Percentiles rank a stretch among this genome's conserved stretches.
These are phyloP conservation scores for Gossypium trilobum DNA, from an alignment of 441 rosid genomes.

Conservation along the genomic window DNA sequence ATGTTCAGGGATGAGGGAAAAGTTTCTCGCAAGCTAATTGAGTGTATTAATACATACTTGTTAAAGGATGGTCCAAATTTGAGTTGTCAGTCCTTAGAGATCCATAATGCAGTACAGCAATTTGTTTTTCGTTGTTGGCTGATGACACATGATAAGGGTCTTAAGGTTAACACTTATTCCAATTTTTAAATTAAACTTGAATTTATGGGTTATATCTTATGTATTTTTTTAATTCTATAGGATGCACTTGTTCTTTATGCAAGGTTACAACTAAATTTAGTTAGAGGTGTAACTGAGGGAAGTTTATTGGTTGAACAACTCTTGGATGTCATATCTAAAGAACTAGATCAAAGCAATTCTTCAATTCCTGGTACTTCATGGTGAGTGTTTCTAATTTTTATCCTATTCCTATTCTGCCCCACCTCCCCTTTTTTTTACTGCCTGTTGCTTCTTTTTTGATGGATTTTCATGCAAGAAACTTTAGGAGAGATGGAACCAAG, in stretches of 20 bases:
- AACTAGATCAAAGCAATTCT: slow-evolving; percentile 68
- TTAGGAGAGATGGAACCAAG: slow-evolving; percentile 68
- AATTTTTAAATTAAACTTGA: slow-evolving; percentile 15
- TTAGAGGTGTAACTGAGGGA: slow-evolving; percentile 46
- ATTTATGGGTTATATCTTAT: neutral
- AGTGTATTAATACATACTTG: slow-evolving; percentile 71
- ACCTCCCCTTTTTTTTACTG: slow-evolving; percentile 6
- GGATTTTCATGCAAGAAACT: slow-evolving; percentile 16
- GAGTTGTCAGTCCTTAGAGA: slow-evolving; percentile 51
- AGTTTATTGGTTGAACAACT: slow-evolving; percentile 68
- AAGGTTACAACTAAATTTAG: slow-evolving; percentile 64
- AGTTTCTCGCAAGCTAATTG: slow-evolving; percentile 81
- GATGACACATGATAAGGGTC: slow-evolving; percentile 62
- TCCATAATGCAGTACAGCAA: slow-evolving; percentile 55
- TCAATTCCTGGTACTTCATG: slow-evolving; percentile 36
- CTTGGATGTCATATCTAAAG: slow-evolving; percentile 69
- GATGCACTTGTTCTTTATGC: slow-evolving; percentile 67
- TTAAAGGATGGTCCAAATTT: slow-evolving; percentile 85
- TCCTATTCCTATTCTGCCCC: neutral
- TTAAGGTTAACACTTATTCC: slow-evolving; percentile 45
- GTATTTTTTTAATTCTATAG: slow-evolving; percentile 30
- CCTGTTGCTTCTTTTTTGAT: slow-evolving; percentile 16
- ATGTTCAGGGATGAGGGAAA: slow-evolving; percentile 82
- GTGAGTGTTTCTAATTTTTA: slow-evolving; percentile 30
- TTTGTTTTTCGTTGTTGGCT: slow-evolving; percentile 67